Percentiles rank a stretch among this genome's conserved stretches.
These are phyloP conservation scores for Vitis riparia DNA, from an alignment of 164 flowering plant species.

Conservation along the genomic window DNA sequence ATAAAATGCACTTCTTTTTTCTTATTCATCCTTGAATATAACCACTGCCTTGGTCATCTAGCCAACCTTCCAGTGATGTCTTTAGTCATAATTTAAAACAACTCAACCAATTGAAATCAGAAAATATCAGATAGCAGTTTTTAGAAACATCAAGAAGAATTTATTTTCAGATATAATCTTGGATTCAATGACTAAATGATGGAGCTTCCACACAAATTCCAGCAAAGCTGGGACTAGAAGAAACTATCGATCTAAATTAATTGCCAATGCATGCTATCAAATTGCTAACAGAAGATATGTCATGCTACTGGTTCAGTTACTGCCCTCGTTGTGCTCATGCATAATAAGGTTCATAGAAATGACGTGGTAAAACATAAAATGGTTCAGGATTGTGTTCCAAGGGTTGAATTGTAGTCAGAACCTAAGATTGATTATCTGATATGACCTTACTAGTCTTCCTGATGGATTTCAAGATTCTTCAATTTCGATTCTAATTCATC, in stretches of 20 bases:
- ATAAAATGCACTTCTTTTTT: not conserved
- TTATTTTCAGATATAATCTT: not conserved
- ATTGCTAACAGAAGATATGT: not conserved
- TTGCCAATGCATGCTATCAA: no score
- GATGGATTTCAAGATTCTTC: slow-evolving; percentile 46
- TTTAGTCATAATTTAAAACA: not conserved
- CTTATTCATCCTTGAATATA: not conserved
- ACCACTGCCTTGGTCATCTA: not conserved
- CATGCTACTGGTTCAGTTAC: not conserved
- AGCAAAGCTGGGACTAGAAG: no score
- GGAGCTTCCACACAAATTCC: no score
- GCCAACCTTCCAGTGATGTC: no score
- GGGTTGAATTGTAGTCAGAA: not conserved
- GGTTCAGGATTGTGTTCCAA: slow-evolving; percentile 1
- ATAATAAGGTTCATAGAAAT: slow-evolving; percentile 9
- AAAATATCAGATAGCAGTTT: no score
- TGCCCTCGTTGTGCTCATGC: slow-evolving; percentile 6
- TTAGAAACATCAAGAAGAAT: not conserved
- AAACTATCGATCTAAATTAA: no score
- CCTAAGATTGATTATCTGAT: not conserved
- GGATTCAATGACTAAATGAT: not conserved
- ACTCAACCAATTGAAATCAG: not conserved
- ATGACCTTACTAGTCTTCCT: slow-evolving; percentile 26
- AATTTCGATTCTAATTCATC: slow-evolving; percentile 58
- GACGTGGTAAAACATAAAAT: not conserved